Evolutionary conservation across 2,329 filamentous ascomycete genomes (phyloP).

Genomic region (Paecilomyces formosus): DNA sequence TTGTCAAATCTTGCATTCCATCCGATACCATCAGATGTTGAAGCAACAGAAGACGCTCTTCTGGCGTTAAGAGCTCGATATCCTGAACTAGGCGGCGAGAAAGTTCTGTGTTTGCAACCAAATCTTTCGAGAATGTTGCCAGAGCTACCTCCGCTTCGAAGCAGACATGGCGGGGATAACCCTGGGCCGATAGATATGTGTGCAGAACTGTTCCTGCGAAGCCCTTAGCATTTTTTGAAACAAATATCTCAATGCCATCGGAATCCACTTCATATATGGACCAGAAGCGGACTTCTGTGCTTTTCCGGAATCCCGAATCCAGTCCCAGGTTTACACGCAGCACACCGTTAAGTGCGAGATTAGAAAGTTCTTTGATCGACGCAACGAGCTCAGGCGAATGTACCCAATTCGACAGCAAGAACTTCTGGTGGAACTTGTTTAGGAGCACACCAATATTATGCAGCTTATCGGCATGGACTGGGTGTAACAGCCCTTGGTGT

Average conservation of each 20-base stretch:
- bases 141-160: slow-evolving; percentile 33
- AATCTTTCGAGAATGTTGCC: slow-evolving; percentile 25
- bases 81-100: slow-evolving; percentile 35
- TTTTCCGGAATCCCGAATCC: slow-evolving; percentile 35
- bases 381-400: slow-evolving; percentile 13
- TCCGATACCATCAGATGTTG: slow-evolving; percentile 29
- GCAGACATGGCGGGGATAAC: slow-evolving; percentile 30
- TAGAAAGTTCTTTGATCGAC: slow-evolving; percentile 22
- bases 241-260: slow-evolving; percentile 31
- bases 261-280: slow-evolving; percentile 30
- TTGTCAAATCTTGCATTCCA: slow-evolving; percentile 17
- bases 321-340: slow-evolving; percentile 29
- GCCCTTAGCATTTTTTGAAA: slow-evolving; percentile 39
- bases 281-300: slow-evolving; percentile 32
- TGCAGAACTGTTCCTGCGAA: slow-evolving; percentile 37
- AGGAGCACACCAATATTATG: slow-evolving; percentile 26
- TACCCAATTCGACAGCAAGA: slow-evolving; percentile 12
- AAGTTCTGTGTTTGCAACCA: slow-evolving; percentile 20
- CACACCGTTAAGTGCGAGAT: slow-evolving; percentile 17
- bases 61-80: slow-evolving; percentile 35
- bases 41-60: slow-evolving; percentile 32
- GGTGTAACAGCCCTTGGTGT: slow-evolving; percentile 34
- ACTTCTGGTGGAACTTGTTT: slow-evolving; percentile 21
- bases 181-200: slow-evolving; percentile 38
- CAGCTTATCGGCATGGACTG: slow-evolving; percentile 25